Conservation (phyloP, 495 filamentous ascomycete genomes). For the Durotheca rogersii region DNA sequence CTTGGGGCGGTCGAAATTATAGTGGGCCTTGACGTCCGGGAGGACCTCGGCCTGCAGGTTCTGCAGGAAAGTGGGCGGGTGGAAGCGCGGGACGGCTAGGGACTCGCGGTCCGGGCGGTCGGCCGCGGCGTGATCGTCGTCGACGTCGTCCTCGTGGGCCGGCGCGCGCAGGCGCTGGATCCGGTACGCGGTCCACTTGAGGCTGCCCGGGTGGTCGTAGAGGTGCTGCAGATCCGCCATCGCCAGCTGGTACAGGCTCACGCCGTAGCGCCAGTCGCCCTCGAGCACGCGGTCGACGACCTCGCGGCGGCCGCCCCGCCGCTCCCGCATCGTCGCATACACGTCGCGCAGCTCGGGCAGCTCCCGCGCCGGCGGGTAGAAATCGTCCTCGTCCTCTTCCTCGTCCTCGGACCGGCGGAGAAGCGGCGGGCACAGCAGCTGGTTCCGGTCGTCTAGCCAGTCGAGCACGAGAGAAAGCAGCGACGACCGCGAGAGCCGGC, state of each 20-base stretch:
- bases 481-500: constrained; percentile 66
- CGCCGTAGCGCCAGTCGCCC: constrained; percentile 78
- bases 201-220: constrained; percentile 69
- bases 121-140: too few species aligned
- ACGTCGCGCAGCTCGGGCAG: constrained; percentile 61
- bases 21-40: constrained; percentile 78
- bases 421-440: constrained; percentile 56
- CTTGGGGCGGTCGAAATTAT: constrained; percentile 65
- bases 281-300: constrained; percentile 73
- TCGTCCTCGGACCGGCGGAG: constrained; percentile 47
- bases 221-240: constrained; percentile 78
- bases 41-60: constrained; percentile 70
- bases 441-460: constrained; percentile 70
- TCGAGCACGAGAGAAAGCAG: constrained; percentile 66
- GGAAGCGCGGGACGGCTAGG: constrained; percentile 65
- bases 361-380: constrained; percentile 62
- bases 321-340: constrained; percentile 54
- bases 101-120: constrained; percentile 48
- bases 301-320: constrained; percentile 71
- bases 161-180: constrained; percentile 47
- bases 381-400: constrained; percentile 50
- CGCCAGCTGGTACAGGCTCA: constrained; percentile 74
- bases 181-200: constrained; percentile 74
- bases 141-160: constrained; percentile 35
- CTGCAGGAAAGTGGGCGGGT: constrained; percentile 70